Conservation (phyloP, 2,329 filamentous ascomycete species). For the Aspergillus novoparasiticus region DNA sequence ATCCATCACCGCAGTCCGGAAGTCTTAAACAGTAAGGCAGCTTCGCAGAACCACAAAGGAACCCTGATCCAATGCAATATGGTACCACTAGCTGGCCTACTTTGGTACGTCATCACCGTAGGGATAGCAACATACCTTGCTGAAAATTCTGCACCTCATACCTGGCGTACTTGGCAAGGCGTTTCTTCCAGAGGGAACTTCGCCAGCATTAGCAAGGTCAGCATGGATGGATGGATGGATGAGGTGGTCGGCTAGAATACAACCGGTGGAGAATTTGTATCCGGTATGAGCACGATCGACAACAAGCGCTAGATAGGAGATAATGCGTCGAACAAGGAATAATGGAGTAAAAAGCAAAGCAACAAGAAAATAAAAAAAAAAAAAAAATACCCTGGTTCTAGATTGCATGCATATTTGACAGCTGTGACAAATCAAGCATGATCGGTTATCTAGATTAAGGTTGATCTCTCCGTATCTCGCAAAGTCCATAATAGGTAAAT, state of each 20-base stretch:
- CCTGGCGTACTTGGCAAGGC: not conserved
- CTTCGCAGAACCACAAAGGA: not conserved
- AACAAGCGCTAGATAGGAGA: not conserved
- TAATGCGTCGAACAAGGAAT: not conserved
- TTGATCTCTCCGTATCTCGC: slow-evolving; percentile 1
- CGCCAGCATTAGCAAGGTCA: not conserved
- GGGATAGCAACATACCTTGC: not conserved
- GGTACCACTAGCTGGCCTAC: not conserved
- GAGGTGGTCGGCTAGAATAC: not conserved
- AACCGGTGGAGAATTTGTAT: not conserved
- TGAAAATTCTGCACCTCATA: not conserved
- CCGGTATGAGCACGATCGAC: not conserved
- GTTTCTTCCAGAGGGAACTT: not conserved
- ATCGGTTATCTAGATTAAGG: not conserved
- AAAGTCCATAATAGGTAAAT: slow-evolving; percentile 4
- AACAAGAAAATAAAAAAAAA: too few relatives aligned
- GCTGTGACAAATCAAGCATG: not conserved
- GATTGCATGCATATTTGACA: not conserved
- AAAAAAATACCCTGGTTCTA: not conserved
- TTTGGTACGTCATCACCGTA: not conserved
- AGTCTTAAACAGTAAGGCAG: not conserved
- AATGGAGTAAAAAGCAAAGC: not conserved
- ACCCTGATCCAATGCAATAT: not conserved
- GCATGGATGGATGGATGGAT: not conserved
- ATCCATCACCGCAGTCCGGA: not conserved